phyloP scores from a whole-genome alignment of 768 basidiomycete genomes.

The Cyclocybe cylindracea region DNA sequence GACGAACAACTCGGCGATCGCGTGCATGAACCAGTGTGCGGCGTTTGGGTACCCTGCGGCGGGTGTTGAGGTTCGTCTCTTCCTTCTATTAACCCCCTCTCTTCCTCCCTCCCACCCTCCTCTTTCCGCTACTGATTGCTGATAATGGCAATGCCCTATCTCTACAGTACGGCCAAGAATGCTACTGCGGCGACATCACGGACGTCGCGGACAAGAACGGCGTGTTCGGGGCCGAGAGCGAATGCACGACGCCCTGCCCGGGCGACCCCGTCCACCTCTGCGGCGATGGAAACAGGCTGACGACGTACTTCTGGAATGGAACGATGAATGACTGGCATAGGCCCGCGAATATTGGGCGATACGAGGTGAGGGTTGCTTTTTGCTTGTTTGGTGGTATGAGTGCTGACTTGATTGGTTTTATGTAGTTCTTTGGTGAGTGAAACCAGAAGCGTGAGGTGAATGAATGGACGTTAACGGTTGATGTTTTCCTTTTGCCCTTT shows the following conservation, averaged over 20 bases:
- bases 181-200: slow-evolving; percentile 72
- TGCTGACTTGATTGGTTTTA: slow-evolving; percentile 1
- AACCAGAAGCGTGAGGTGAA: neutral
- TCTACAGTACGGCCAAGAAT: slow-evolving; percentile 61
- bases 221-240: slow-evolving; percentile 39
- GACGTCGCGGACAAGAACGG: slow-evolving; percentile 48
- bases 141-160: too few species aligned
- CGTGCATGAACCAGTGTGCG: slow-evolving; percentile 69
- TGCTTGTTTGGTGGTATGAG: neutral
- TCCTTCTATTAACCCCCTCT: too few species aligned
- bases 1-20: slow-evolving; percentile 62
- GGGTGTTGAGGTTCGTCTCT: slow-evolving; percentile 51
- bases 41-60: slow-evolving; percentile 72
- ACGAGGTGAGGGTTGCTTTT: slow-evolving; percentile 51
- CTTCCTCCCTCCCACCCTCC: too few species aligned
- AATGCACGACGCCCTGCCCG: slow-evolving; percentile 58
- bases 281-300: slow-evolving; percentile 56
- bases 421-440: slow-evolving; percentile 49
- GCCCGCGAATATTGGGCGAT: slow-evolving; percentile 64
- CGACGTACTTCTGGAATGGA: slow-evolving; percentile 56
- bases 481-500: slow-evolving; percentile 6
- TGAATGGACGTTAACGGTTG: slow-evolving; percentile 9
- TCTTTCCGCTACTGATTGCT: too few species aligned
- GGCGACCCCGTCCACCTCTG: slow-evolving; percentile 73
- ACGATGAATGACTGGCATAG: slow-evolving; percentile 63